Evolutionary conservation across 768 basidiomycete genomes (phyloP).

Genomic region (Cubamyces lactineus): DNA sequence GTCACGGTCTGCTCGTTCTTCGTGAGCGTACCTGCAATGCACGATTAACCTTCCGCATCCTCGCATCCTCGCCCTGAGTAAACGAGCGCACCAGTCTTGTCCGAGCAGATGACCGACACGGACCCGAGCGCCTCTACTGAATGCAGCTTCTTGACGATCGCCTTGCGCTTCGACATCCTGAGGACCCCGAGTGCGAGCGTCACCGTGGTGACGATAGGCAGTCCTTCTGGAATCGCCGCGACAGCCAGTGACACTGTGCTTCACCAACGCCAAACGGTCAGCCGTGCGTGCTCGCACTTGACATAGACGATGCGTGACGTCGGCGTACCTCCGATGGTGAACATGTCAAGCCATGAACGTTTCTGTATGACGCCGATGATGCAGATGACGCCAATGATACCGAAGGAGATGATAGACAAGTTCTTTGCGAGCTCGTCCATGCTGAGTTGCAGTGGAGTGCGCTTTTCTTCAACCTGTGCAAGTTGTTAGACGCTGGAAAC

Average conservation of each 20-base stretch:
- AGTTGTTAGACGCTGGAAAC: not conserved
- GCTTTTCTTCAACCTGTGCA: slow-evolving; percentile 73
- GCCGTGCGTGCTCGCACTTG: slow-evolving; percentile 1
- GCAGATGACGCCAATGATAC: slow-evolving; percentile 92
- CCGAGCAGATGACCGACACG: slow-evolving; percentile 96
- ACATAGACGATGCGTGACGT: not conserved
- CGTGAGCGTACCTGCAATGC: slow-evolving; percentile 73
- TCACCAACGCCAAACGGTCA: slow-evolving; percentile 25
- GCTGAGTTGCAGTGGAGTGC: slow-evolving; percentile 88
- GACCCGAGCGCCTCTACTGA: slow-evolving; percentile 93
- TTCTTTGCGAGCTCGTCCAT: slow-evolving; percentile 98
- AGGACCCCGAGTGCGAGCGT: slow-evolving; percentile 94
- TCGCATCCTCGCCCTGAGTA: not conserved
- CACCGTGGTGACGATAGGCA: slow-evolving; percentile 97
- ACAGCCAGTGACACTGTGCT: slow-evolving; percentile 89
- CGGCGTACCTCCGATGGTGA: slow-evolving; percentile 91
- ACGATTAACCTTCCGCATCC: not conserved
- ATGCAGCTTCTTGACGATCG: slow-evolving; percentile 96
- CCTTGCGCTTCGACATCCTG: slow-evolving; percentile 92
- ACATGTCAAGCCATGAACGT: slow-evolving; percentile 95
- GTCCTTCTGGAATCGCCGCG: slow-evolving; percentile 96
- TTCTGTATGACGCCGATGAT: slow-evolving; percentile 86
- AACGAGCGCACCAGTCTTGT: slow-evolving; percentile 78
- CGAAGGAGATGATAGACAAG: slow-evolving; percentile 87
- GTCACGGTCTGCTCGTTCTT: slow-evolving; percentile 96